phyloP scores from a whole-genome alignment of 352 stramenopile species.

The Phytophthora tentaculata region DNA sequence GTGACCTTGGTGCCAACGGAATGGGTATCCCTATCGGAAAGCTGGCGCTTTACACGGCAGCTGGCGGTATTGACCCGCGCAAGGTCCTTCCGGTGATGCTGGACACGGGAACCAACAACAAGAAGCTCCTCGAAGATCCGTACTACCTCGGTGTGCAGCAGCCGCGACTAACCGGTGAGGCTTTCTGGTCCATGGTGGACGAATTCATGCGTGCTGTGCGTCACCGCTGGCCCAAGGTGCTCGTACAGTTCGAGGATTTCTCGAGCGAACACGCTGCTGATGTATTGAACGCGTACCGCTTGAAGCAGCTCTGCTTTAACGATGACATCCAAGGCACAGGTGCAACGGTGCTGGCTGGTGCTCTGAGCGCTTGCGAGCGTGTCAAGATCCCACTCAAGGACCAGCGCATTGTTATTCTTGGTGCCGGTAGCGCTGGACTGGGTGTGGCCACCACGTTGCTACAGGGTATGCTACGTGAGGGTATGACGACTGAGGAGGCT shows the following conservation, averaged over 20 bases:
- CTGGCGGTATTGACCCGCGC: constrained; percentile 94
- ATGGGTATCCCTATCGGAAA: constrained; percentile 99
- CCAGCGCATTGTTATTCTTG: constrained; percentile 95
- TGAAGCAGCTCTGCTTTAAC: constrained; percentile 96
- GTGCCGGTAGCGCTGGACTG: constrained; percentile 94
- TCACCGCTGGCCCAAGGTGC: constrained; percentile 91
- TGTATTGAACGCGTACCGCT: constrained; percentile 95
- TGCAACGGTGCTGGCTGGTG: constrained; percentile 93
- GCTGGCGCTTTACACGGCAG: constrained; percentile 95
- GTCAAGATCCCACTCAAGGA: constrained; percentile 88
- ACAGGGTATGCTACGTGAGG: constrained; percentile 92
- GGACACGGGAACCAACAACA: constrained; percentile 97
- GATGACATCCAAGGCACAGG: constrained; percentile 99
- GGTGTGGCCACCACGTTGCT: constrained; percentile 92
- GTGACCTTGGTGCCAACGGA: constrained; percentile 96
- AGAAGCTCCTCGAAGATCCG: constrained; percentile 91
- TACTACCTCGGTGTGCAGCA: constrained; percentile 96
- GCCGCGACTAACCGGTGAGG: constrained; percentile 87
- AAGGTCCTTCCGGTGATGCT: constrained; percentile 95
- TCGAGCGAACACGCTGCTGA: constrained; percentile 88
- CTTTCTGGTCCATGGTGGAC: constrained; percentile 96
- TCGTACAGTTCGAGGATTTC: constrained; percentile 98
- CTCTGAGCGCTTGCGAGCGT: constrained; percentile 75
- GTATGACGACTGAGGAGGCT: constrained; percentile 71
- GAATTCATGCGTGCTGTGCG: constrained; percentile 91